Percentiles rank a stretch among this genome's conserved stretches.
phyloP scores from a whole-genome alignment of 2,329 filamentous ascomycete species.

The Cladorrhinum sp. region DNA sequence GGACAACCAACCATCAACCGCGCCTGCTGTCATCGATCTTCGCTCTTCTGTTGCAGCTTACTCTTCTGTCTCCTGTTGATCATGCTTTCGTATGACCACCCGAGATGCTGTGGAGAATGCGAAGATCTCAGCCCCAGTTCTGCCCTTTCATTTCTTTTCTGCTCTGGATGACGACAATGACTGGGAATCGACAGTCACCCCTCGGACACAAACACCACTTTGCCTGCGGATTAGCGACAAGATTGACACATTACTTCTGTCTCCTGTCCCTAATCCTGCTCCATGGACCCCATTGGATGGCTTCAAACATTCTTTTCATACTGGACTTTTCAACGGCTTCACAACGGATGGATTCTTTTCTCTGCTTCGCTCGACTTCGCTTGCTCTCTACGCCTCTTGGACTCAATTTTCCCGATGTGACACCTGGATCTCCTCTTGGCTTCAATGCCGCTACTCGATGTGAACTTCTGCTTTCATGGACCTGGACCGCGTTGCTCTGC shows the following conservation, averaged over 20 bases:
- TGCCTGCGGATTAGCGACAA: neutral
- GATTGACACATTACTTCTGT: slow-evolving; percentile 5
- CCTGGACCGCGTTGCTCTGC: neutral
- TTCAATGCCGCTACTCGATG: slow-evolving; percentile 11
- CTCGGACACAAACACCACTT: neutral
- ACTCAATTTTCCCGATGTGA: neutral
- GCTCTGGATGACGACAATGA: neutral
- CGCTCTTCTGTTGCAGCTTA: neutral
- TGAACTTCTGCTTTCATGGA: neutral
- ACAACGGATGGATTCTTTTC: neutral
- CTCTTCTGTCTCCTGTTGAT: neutral
- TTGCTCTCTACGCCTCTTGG: neutral
- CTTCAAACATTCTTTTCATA: neutral
- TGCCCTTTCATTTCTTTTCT: neutral
- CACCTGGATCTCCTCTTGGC: slow-evolving; percentile 16
- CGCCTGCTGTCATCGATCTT: neutral
- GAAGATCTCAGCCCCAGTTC: slow-evolving; percentile 17
- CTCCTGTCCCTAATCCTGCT: slow-evolving; percentile 3
- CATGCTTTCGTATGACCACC: neutral
- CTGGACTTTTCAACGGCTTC: neutral
- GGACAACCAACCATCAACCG: neutral
- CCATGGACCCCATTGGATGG: neutral
- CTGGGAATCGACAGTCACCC: neutral
- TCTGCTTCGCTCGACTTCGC: neutral
- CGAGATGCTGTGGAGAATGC: slow-evolving; percentile 10